Evolutionary conservation across 2,329 filamentous ascomycete genomes (phyloP).

Genomic region (Elsinoe batatas): DNA sequence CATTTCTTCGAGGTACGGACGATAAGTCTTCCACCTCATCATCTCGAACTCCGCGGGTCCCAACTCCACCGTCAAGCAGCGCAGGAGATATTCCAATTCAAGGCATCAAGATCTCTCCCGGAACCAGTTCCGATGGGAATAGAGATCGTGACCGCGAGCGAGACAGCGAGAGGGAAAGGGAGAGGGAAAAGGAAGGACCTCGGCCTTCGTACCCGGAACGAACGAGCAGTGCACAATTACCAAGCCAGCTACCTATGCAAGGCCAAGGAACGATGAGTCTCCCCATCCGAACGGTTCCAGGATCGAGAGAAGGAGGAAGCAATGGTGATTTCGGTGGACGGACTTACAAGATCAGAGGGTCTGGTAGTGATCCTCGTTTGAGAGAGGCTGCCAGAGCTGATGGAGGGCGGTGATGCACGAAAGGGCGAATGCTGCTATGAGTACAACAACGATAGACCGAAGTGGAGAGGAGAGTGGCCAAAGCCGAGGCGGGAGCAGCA

Average conservation of each 20-base stretch:
- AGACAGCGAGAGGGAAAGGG: not conserved
- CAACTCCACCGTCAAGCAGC: constrained; percentile 20
- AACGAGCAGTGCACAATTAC: constrained; percentile 32
- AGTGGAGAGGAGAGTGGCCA: not conserved
- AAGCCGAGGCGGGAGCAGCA: too few relatives aligned
- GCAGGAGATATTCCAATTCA: constrained; percentile 24
- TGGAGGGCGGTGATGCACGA: not conserved
- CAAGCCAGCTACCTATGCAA: constrained; percentile 21
- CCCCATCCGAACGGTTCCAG: constrained; percentile 37
- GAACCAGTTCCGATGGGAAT: constrained; percentile 23
- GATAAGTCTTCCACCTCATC: constrained; percentile 19
- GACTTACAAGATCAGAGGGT: not conserved
- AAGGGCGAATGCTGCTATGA: too few relatives aligned
- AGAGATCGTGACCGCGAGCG: constrained; percentile 18
- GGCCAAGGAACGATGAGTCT: constrained; percentile 30
- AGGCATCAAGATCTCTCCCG: constrained; percentile 17
- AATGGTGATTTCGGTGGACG: not conserved
- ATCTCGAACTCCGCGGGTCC: constrained; percentile 16
- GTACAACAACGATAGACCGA: too few relatives aligned
- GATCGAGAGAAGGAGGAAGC: not conserved
- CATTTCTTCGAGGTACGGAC: constrained; percentile 50
- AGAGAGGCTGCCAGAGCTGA: constrained; percentile 5
- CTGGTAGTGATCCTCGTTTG: not conserved
- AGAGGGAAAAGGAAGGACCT: constrained; percentile 14
- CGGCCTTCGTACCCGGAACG: constrained; percentile 33